Evolutionary conservation across 345 rosid genomes (phyloP).

Genomic region (Barbarea vulgaris): DNA sequence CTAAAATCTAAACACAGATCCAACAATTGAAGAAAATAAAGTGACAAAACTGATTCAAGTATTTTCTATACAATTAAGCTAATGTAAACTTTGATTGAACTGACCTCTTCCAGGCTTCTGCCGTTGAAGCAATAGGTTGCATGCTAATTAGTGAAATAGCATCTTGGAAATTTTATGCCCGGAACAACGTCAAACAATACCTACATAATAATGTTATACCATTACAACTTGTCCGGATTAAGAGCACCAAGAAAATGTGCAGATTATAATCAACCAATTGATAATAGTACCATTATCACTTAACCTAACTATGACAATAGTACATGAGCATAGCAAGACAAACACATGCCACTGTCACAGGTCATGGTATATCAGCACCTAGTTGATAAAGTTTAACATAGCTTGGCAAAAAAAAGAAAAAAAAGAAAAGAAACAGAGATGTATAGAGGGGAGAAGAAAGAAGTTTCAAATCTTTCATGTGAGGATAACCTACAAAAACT

Average conservation of each 20-base stretch:
- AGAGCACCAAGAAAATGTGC: conserved; percentile 6
- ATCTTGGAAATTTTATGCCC: too few species aligned
- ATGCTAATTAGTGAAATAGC: too few species aligned
- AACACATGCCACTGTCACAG: conserved; percentile 20
- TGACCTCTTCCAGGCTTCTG: too few species aligned
- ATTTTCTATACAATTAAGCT: too few species aligned
- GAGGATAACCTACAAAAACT: conserved; percentile 9
- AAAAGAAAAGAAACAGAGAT: background rate
- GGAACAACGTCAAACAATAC: too few species aligned
- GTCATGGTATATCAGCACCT: conserved; percentile 5
- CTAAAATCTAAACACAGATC: too few species aligned
- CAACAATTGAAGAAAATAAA: too few species aligned
- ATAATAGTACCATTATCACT: conserved; percentile 5
- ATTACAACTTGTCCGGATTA: background rate
- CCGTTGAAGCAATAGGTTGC: too few species aligned
- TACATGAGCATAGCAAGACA: conserved; percentile 11
- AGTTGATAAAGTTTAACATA: conserved; percentile 2
- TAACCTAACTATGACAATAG: background rate
- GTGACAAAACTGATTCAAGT: too few species aligned
- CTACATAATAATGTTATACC: too few species aligned
- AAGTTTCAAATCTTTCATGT: background rate
- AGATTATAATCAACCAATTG: background rate
- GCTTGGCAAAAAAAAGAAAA: background rate
- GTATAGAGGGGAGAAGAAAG: conserved; percentile 1
- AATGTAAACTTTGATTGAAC: too few species aligned